A percentile compares a stretch with the other conserved stretches of the same genome.
Conservation (phyloP, 2,329 filamentous ascomycete genomes). For the Fusarium camptoceras region DNA sequence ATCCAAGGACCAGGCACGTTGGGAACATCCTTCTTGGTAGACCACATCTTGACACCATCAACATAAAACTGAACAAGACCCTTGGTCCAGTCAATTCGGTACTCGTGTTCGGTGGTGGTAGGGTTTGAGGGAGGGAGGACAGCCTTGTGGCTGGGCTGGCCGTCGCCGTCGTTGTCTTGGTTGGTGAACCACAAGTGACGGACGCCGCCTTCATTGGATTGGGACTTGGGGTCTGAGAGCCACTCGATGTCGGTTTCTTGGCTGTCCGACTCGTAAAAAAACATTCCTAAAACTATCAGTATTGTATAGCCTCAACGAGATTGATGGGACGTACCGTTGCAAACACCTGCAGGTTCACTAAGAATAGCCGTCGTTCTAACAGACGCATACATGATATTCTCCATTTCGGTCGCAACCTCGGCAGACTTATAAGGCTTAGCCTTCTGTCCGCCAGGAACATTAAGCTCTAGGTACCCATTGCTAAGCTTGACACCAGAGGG, state of each 20-base stretch:
- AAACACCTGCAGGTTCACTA: slow-evolving; percentile 47
- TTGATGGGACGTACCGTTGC: slow-evolving; percentile 41
- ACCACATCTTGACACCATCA: slow-evolving; percentile 44
- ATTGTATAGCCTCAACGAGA: accelerated
- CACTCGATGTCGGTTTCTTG: slow-evolving; percentile 51
- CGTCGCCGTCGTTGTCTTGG: slow-evolving; percentile 45
- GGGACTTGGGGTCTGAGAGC: slow-evolving; percentile 47
- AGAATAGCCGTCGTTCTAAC: slow-evolving; percentile 48
- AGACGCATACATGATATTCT: slow-evolving; percentile 49
- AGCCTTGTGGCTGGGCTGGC: slow-evolving; percentile 24
- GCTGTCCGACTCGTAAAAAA: slow-evolving; percentile 45
- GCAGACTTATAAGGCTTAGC: slow-evolving; percentile 40
- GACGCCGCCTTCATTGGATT: slow-evolving; percentile 43
- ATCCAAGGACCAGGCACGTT: slow-evolving; percentile 45
- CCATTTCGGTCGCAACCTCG: slow-evolving; percentile 41
- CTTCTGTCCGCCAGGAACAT: slow-evolving; percentile 45
- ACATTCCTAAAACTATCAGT: slow-evolving; percentile 41
- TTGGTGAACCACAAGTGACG: slow-evolving; percentile 49
- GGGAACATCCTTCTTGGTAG: slow-evolving; percentile 46
- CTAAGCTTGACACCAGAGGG: slow-evolving; percentile 38
- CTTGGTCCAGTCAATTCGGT: slow-evolving; percentile 49
- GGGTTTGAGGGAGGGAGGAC: slow-evolving; percentile 39
- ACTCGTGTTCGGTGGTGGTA: slow-evolving; percentile 48
- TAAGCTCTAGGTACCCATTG: slow-evolving; percentile 48
- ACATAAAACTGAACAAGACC: slow-evolving; percentile 44